These are phyloP conservation scores for Globisporangium spiculum DNA, from an alignment of 352 stramenopile species.

Conservation along the genomic window DNA sequence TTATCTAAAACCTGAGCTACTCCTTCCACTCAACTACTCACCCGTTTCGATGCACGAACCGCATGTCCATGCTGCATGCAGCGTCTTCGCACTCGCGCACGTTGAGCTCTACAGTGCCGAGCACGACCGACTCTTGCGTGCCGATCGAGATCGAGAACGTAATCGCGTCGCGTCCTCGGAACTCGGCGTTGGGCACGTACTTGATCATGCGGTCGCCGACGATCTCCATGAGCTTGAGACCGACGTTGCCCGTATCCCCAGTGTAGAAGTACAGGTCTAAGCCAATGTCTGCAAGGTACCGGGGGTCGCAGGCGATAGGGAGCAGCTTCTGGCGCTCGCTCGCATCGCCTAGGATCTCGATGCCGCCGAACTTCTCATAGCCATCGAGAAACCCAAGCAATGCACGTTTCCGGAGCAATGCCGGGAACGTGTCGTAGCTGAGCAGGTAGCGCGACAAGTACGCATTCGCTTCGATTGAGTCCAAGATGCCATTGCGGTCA, in stretches of 20 bases:
- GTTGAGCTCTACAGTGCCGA: slow-evolving; percentile 53
- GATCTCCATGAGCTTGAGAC: slow-evolving; percentile 42
- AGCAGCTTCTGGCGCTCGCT: slow-evolving; percentile 55
- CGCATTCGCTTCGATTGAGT: slow-evolving; percentile 46
- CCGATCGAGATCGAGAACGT: slow-evolving; percentile 57
- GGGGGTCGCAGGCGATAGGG: slow-evolving; percentile 48
- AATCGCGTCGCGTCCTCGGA: slow-evolving; percentile 49
- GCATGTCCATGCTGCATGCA: slow-evolving; percentile 24
- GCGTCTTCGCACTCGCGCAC: slow-evolving; percentile 54
- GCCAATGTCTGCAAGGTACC: slow-evolving; percentile 38
- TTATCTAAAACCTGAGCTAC: too few relatives aligned
- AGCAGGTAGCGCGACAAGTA: slow-evolving; percentile 55
- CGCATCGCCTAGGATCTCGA: slow-evolving; percentile 45
- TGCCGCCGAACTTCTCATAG: slow-evolving; percentile 40
- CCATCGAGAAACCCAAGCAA: slow-evolving; percentile 46
- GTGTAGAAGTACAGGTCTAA: slow-evolving; percentile 63
- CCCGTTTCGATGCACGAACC: slow-evolving; percentile 12
- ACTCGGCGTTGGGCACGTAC: slow-evolving; percentile 54
- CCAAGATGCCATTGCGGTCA: slow-evolving; percentile 54
- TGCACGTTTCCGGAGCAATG: slow-evolving; percentile 33
- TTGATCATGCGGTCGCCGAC: slow-evolving; percentile 42
- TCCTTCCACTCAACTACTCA: background rate
- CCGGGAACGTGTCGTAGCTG: slow-evolving; percentile 42
- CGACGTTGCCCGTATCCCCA: slow-evolving; percentile 42
- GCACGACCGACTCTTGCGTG: slow-evolving; percentile 35